These are phyloP conservation scores for Gelatoporia subvermispora DNA, from an alignment of 768 basidiomycete genomes.

Conservation along the genomic window DNA sequence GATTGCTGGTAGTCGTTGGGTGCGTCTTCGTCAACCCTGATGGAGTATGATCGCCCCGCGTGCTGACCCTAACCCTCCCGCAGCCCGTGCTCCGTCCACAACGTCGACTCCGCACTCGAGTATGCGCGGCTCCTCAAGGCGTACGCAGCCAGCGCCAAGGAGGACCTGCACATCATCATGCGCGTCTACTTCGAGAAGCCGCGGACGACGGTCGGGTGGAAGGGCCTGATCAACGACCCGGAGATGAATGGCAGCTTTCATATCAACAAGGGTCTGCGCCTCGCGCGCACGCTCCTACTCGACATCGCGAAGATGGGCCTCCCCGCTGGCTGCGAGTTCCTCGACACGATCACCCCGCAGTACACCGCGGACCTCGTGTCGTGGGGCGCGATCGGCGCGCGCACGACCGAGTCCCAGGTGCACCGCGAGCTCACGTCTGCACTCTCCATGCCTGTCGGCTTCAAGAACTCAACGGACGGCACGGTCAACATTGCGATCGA, in stretches of 20 bases:
- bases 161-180: constrained; percentile 94
- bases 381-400: constrained; percentile 95
- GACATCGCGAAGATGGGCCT: constrained; percentile 88
- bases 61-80: background rate
- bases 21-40: constrained; percentile 29
- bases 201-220: constrained; percentile 97
- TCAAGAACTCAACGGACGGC: constrained; percentile 98
- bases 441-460: constrained; percentile 93
- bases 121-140: constrained; percentile 76
- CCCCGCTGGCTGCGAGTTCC: constrained; percentile 95
- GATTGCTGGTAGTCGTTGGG: constrained; percentile 90
- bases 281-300: constrained; percentile 80
- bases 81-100: constrained; percentile 94
- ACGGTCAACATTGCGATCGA: constrained; percentile 88
- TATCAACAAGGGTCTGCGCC: constrained; percentile 92
- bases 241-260: constrained; percentile 90
- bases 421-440: constrained; percentile 85
- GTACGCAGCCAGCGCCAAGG: constrained; percentile 76
- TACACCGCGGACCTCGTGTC: constrained; percentile 91
- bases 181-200: constrained; percentile 98
- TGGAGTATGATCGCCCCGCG: background rate
- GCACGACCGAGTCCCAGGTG: constrained; percentile 90
- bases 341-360: constrained; percentile 74
- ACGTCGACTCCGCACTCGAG: constrained; percentile 78
- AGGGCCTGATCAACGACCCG: constrained; percentile 97